Percentiles rank a stretch among this genome's conserved stretches.
phyloP scores from a whole-genome alignment of 495 filamentous ascomycete genomes.

The Tetracladium setigerum region DNA sequence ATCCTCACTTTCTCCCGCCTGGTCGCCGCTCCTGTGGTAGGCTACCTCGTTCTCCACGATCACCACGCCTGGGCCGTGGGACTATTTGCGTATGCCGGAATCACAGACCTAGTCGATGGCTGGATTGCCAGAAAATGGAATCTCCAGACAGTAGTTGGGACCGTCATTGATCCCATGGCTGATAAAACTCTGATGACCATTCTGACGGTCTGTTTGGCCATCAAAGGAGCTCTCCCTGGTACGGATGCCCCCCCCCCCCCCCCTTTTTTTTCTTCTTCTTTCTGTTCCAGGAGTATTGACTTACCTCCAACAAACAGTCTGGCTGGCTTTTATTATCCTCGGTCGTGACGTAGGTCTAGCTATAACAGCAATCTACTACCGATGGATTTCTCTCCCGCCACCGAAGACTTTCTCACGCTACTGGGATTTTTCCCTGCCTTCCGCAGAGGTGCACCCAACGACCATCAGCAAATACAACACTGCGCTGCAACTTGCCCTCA shows the following conservation, averaged over 20 bases:
- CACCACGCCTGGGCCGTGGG: slow-evolving; percentile 69
- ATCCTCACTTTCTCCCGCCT: slow-evolving; percentile 83
- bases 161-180: slow-evolving; percentile 92
- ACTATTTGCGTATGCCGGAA: slow-evolving; percentile 83
- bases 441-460: slow-evolving; percentile 88
- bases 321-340: slow-evolving; percentile 80
- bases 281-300: not conserved
- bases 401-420: slow-evolving; percentile 91
- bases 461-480: slow-evolving; percentile 88
- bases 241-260: slow-evolving; percentile 21
- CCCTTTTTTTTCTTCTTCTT: slow-evolving; percentile 1
- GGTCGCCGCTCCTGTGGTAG: slow-evolving; percentile 74
- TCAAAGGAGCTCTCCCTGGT: slow-evolving; percentile 76
- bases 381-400: slow-evolving; percentile 85
- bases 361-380: slow-evolving; percentile 88
- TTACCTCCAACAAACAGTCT: slow-evolving; percentile 46
- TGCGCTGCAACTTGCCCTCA: slow-evolving; percentile 67
- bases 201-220: slow-evolving; percentile 71
- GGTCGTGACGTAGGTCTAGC: slow-evolving; percentile 82
- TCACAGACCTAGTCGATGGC: slow-evolving; percentile 87
- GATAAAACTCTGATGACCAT: slow-evolving; percentile 95
- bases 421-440: slow-evolving; percentile 94
- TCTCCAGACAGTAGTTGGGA: slow-evolving; percentile 90
- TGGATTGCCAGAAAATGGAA: slow-evolving; percentile 85
- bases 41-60: slow-evolving; percentile 82